Base-by-base conservation (phyloP, 306 rosid species). In the Elaeagnus macrophylla region DNA sequence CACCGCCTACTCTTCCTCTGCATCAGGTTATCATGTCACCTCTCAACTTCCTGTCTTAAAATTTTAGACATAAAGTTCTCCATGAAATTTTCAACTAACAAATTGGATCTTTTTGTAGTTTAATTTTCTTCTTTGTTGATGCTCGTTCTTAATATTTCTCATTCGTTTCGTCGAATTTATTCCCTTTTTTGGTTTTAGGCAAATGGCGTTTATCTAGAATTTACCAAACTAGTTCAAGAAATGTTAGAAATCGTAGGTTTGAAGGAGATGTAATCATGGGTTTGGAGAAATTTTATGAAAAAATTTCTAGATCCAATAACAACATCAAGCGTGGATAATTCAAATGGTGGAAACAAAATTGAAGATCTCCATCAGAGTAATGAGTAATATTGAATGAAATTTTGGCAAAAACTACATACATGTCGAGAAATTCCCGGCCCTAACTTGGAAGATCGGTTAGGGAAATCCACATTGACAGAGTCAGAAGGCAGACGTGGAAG, bases 401-500 rank as follows among this genome's bases (percentile, higher is more conserved):
- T n/a, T n/a, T n/a, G n/a, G n/a, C n/a, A n/a, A n/a, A n/a, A n/a
- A n/a, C n/a, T n/a, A n/a, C n/a, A n/a, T n/a, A n/a, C n/a, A n/a
- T n/a, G n/a, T n/a, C n/a, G n/a, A n/a, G n/a, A n/a, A n/a, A n/a
- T n/a, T n/a, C n/a, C n/a, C n/a, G n/a, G n/a, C n/a, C n/a, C n/a
- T n/a, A n/a, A n/a, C n/a, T n/a, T n/a, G n/a, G n/a, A n/a, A n/a
- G n/a, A n/a, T n/a, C n/a, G n/a, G n/a, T n/a, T n/a, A n/a, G n/a
- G n/a, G n/a, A n/a, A n/a, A n/a, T n/a, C n/a, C n/a, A n/a, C n/a
- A n/a, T n/a, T n/a, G n/a, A n/a, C n/a, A n/a, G n/a, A n/a, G n/a
- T n/a, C n/a, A 73, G 77, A 68, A 67, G 71, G 89, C 63, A 20
- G 99, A 91, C 76, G 80, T 72, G 76, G 93, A 84, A 67, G 99